phyloP scores from a whole-genome alignment of 371 early-diverging fungal species.

The Capillidium rhysosporum region DNA sequence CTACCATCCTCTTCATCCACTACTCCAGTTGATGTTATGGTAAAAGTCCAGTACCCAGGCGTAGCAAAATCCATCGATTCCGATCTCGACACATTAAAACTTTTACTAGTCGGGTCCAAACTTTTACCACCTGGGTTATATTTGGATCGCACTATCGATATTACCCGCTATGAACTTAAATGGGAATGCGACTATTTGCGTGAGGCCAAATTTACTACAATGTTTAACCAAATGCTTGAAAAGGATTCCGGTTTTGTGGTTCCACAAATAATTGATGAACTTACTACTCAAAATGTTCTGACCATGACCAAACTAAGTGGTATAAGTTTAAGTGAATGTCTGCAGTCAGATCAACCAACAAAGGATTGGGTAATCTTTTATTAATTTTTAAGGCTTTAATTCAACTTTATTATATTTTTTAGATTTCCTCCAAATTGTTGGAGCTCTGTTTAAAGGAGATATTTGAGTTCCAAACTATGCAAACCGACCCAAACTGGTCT shows the following conservation, averaged over 20 bases:
- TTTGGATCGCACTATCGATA: constrained; percentile 85
- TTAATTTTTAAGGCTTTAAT: neutral
- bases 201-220: constrained; percentile 57
- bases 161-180: constrained; percentile 71
- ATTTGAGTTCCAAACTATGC: constrained; percentile 87
- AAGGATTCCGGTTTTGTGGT: constrained; percentile 47
- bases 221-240: constrained; percentile 42
- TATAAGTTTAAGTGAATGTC: constrained; percentile 39
- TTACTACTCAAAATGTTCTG: constrained; percentile 51
- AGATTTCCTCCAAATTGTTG: constrained; percentile 38
- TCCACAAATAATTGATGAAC: constrained; percentile 44
- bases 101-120: constrained; percentile 54
- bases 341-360: constrained; percentile 31
- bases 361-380: constrained; percentile 33
- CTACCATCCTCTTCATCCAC: constrained; percentile 9
- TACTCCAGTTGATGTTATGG: constrained; percentile 42
- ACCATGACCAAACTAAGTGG: constrained; percentile 67
- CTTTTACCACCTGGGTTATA: constrained; percentile 84
- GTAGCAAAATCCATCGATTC: constrained; percentile 71
- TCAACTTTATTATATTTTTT: constrained; percentile 8
- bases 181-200: constrained; percentile 88
- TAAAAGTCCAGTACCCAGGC: constrained; percentile 95
- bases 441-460: constrained; percentile 73
- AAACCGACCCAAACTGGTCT: constrained; percentile 97
- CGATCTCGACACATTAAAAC: constrained; percentile 67